Conservation (phyloP, 345 rosid genomes). For the Moricandia moricandioides region DNA sequence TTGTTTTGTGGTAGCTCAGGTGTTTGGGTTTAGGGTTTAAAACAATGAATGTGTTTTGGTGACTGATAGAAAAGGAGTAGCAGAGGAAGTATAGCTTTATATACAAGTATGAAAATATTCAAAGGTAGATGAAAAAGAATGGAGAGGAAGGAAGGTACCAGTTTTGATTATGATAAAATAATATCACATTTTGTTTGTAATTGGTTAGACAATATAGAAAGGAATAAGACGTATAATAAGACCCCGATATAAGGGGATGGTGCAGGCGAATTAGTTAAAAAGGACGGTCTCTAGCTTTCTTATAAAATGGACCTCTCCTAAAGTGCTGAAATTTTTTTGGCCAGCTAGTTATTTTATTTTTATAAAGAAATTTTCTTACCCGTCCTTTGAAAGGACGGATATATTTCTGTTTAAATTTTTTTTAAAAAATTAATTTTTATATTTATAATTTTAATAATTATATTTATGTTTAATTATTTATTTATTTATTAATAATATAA, state of each 20-base stretch:
- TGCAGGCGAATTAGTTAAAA: conserved; percentile 34
- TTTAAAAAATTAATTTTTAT: no score
- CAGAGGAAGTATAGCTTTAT: conserved; percentile 36
- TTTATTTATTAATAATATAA: no score
- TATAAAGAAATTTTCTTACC: not conserved
- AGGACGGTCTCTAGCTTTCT: conserved; percentile 51
- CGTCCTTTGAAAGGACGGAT: no score
- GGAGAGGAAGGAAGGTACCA: conserved; percentile 35
- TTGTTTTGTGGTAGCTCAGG: not conserved
- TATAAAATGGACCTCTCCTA: conserved; percentile 28
- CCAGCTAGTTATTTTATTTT: not conserved
- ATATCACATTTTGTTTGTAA: not conserved
- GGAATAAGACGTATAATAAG: conserved; percentile 37
- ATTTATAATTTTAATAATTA: no score
- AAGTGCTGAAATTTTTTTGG: conserved; percentile 28
- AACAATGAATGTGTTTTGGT: conserved; percentile 28
- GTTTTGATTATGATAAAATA: not conserved
- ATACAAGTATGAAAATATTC: conserved; percentile 35
- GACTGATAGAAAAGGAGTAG: conserved; percentile 36
- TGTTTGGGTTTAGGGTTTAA: conserved; percentile 25
- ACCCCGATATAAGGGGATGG: conserved; percentile 41
- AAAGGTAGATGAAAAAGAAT: conserved; percentile 40
- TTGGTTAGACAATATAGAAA: conserved; percentile 34
- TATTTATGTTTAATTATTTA: no score
- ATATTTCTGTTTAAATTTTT: no score